Conservation (phyloP, 75 land plant species). For the Azolla pinnata region DNA sequence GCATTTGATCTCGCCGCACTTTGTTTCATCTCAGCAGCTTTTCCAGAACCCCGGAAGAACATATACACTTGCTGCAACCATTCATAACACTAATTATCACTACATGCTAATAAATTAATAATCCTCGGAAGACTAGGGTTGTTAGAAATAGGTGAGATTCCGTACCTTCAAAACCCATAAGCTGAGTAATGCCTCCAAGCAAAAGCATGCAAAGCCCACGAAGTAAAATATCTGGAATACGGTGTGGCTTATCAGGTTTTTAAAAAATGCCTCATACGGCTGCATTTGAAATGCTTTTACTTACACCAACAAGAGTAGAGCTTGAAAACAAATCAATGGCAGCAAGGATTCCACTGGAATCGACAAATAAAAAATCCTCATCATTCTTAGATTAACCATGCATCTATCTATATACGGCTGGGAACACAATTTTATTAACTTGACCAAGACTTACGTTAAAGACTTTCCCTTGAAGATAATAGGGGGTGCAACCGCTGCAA, state of each 20-base stretch:
- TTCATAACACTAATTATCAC: no score
- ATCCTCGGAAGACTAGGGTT: no score
- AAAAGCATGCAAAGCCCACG: conserved; percentile 40
- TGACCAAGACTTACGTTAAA: conserved; percentile 64
- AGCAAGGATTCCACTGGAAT: conserved; percentile 57
- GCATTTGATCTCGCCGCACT: conserved; percentile 73
- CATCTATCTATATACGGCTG: no score
- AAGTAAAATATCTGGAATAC: conserved; percentile 42
- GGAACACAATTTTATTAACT: no score
- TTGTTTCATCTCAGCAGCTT: conserved; percentile 70
- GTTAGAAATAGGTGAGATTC: no score
- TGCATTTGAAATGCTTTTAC: conserved; percentile 5
- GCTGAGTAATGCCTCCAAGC: conserved; percentile 42
- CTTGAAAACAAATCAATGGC: conserved; percentile 41
- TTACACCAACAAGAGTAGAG: conserved; percentile 50
- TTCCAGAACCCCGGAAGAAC: conserved; percentile 84
- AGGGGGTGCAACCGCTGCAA: conserved; percentile 97
- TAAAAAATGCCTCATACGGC: background rate
- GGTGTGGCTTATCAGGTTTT: no score
- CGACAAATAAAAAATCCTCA: background rate
- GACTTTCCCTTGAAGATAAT: conserved; percentile 86
- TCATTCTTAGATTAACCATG: background rate
- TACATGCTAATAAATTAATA: no score
- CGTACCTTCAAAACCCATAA: conserved; percentile 53
- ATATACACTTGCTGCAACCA: conserved; percentile 66